Evolutionary conservation across 2,329 filamentous ascomycete species (phyloP).

Genomic region (Neonectria neomacrospora): DNA sequence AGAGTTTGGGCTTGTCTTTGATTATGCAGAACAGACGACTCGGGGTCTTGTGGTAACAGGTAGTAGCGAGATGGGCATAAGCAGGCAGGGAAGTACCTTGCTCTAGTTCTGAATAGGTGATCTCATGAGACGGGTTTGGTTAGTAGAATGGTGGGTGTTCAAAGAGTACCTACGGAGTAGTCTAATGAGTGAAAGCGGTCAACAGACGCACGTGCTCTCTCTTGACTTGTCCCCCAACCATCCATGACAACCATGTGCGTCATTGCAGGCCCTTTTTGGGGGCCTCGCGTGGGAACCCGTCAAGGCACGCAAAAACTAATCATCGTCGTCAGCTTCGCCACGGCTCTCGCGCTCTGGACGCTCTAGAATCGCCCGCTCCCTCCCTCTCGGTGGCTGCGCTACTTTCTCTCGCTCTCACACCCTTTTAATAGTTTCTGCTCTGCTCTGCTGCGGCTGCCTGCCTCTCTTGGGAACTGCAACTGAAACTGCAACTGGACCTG

Average conservation of each 20-base stretch:
- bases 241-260: slow-evolving; percentile 49
- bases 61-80: too few relatives aligned
- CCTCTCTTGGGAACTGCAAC: neutral
- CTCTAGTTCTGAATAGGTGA: too few relatives aligned
- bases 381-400: neutral
- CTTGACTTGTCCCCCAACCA: slow-evolving; percentile 28
- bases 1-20: too few relatives aligned
- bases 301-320: slow-evolving; percentile 16
- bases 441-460: neutral
- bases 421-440: neutral
- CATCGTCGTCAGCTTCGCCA: slow-evolving; percentile 44
- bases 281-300: slow-evolving; percentile 11
- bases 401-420: neutral
- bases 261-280: slow-evolving; percentile 30
- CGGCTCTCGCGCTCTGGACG: slow-evolving; percentile 24
- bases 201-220: slow-evolving; percentile 35
- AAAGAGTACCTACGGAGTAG: neutral
- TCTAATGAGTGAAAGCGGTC: too few relatives aligned
- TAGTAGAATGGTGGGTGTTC: slow-evolving; percentile 1
- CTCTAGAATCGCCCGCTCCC: neutral
- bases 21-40: too few relatives aligned
- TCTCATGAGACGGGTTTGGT: too few relatives aligned
- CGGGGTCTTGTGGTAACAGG: neutral
- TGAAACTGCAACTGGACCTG: neutral
- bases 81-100: too few relatives aligned